Percentiles rank a stretch among this genome's conserved stretches.
Evolutionary conservation across 139 green algal species (phyloP).

Genomic region (Tetratostichococcus sp.): DNA sequence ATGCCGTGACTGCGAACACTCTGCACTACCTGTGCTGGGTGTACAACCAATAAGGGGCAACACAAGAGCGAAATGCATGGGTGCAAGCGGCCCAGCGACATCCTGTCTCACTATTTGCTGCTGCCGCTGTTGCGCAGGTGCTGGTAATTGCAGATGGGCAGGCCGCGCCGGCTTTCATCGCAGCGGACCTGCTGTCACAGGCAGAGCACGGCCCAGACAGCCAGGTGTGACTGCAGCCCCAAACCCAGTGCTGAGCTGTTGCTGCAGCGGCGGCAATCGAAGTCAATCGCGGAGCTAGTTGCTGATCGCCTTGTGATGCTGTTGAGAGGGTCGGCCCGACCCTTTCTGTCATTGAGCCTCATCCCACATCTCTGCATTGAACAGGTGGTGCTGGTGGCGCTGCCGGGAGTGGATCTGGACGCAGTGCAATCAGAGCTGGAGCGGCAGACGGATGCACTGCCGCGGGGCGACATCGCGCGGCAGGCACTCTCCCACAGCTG

Average conservation of each 20-base stretch:
- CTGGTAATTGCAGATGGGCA: constrained; percentile 90
- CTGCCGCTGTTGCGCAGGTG: neutral
- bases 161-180: constrained; percentile 75
- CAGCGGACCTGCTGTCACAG: constrained; percentile 93
- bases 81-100: too few relatives aligned
- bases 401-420: constrained; percentile 79
- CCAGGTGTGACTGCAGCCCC: constrained; percentile 59
- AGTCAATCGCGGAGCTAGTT: too few relatives aligned
- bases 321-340: too few relatives aligned
- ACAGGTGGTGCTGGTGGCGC: constrained; percentile 91
- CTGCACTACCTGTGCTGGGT: too few relatives aligned
- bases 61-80: too few relatives aligned
- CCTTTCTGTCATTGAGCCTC: too few relatives aligned
- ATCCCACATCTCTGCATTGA: neutral
- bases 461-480: constrained; percentile 75
- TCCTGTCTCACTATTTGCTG: too few relatives aligned
- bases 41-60: too few relatives aligned
- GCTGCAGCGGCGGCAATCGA: too few relatives aligned
- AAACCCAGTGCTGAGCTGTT: too few relatives aligned
- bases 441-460: constrained; percentile 77
- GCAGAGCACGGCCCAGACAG: constrained; percentile 94
- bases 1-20: too few relatives aligned
- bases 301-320: too few relatives aligned
- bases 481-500: constrained; percentile 85
- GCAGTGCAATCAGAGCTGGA: constrained; percentile 75